Evolutionary conservation across 805 yeast genomes (phyloP), one percentile per base, ranked within the genome.

Genomic region (Saccharomycopsis guyanensis): DNA sequence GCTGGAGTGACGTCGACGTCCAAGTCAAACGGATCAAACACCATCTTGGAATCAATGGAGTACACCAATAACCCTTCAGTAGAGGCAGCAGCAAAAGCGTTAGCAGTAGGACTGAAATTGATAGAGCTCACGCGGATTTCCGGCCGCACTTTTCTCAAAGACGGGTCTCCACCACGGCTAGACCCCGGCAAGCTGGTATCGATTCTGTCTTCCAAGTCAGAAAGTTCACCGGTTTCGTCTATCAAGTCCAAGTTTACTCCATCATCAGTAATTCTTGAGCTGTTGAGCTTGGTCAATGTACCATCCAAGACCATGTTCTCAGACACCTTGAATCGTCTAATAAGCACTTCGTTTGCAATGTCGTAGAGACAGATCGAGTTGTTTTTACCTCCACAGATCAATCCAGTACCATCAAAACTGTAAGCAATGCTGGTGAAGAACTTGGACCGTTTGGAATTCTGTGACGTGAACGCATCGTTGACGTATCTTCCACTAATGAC

Each of bases 1-100:
- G 78, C 84, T 1, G 96, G 94, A 0, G 98, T 93, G 24, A 91
- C 78, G 56, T 93, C 97, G 40, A 88, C 70, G 60, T 91, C 97
- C 59, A 93, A 72, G 62, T 93, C 97, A 60, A 86, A 86, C 29
- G 98, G 98, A 68, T 93, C 98, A 60, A 93, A 93, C 24, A 80
- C 66, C 42, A 82, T 65, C 8, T 76, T 67, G 42, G 80, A 80
- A 62, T 91, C 94, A 34, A 88, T 75, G 1, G 95, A 82, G 61
- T 76, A 93, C 1, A 93, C 69, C 47, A 88, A 68, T 39, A 93
- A 67, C 6, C 98, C 98, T 62, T 91, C 97, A 0, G 98, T 93
- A 0, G 96, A 81, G 0, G 96, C 93, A 36, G 95, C 95, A 1
- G 95, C 93, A 70, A 93, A 93, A 29, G 94, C 79, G 18, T 82